These are phyloP conservation scores for Candida sojae DNA, from an alignment of 1,139 yeast genomes.

Conservation along the genomic window DNA sequence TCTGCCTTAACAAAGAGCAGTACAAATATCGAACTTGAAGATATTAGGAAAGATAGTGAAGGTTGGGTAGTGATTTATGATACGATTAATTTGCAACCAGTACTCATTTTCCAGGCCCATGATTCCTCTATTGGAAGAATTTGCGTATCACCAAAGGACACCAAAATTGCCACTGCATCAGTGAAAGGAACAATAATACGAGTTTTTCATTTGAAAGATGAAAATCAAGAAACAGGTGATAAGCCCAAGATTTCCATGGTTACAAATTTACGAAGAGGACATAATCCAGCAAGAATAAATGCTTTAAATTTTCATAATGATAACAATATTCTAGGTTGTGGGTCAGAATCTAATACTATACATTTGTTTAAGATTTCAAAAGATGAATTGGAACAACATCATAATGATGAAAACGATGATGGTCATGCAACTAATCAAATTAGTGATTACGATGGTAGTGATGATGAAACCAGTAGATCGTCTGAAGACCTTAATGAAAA, in stretches of 20 bases:
- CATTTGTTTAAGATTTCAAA: slow-evolving; percentile 55
- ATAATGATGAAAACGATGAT: slow-evolving; percentile 11
- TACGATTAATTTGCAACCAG: slow-evolving; percentile 54
- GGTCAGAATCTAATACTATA: slow-evolving; percentile 67
- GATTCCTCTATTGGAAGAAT: slow-evolving; percentile 51
- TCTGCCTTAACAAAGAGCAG: slow-evolving; percentile 11
- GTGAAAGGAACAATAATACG: slow-evolving; percentile 72
- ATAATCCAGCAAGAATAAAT: slow-evolving; percentile 58
- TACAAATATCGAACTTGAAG: slow-evolving; percentile 22
- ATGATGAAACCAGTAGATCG: slow-evolving; percentile 14
- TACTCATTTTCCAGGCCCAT: slow-evolving; percentile 62
- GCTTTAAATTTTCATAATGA: slow-evolving; percentile 56
- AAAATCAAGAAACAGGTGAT: slow-evolving; percentile 7
- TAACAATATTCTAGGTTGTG: slow-evolving; percentile 58
- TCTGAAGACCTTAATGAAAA: slow-evolving; percentile 45
- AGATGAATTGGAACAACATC: slow-evolving; percentile 11
- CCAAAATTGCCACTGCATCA: slow-evolving; percentile 66
- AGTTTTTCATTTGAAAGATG: slow-evolving; percentile 31
- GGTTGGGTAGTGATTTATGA: slow-evolving; percentile 61
- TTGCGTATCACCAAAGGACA: slow-evolving; percentile 52
- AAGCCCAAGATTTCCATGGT: slow-evolving; percentile 28
- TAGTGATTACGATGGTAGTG: slow-evolving; percentile 15
- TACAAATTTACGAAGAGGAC: slow-evolving; percentile 68
- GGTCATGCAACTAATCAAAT: slow-evolving; percentile 9
- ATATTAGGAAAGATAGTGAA: slow-evolving; percentile 25